Evolutionary conservation across 768 basidiomycete genomes (phyloP), one percentile per base, ranked within the genome.

Genomic region (Lactifluus piperatus): DNA sequence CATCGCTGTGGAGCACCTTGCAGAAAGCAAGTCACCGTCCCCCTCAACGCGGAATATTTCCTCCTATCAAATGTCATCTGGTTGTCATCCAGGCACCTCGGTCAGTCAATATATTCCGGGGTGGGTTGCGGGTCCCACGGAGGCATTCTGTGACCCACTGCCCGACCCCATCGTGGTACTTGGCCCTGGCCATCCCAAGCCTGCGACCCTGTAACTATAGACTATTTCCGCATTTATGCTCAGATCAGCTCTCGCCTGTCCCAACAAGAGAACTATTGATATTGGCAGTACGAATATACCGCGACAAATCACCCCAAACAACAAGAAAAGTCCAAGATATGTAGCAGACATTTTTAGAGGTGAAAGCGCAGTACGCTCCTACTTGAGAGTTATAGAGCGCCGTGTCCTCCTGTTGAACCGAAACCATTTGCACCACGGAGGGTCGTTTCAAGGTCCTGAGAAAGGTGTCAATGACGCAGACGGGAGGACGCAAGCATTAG

Each of bases 361-460:
- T 18, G 18, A 44, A n/a, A 45, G 11, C 18, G 27, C n/a, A 18
- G 29, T 10, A 24, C 27, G 22, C 6, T 24, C 20, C 13, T 29
- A 0, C 16, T 14, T 4, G 30, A 22, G 10, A 18, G 30, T 34
- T 29, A 55, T 36, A 60, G 58, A 30, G 48, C 58, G 0, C 62
- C 73, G 68, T 92, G 87, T 10, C 94, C 94, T 11, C 95, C 95
- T 3, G 95, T 98, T 5, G 94, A 97, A 0, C 97, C 97, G 65
- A 97, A 98, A 0, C 94, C 97, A 37, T 84, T 85, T 24, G 76
- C 76, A 20, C 97, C 95, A 41, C 97, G 84, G 30, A 81, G 67
- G 0, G 97, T 98, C 58, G 86, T 83, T 51, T 91, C 90, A 7
- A 99, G 82, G 63, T 87, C 79, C 91, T 95, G 32, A 30, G 7